These are phyloP conservation scores for Fonsecaea erecta DNA, from an alignment of 2,329 filamentous ascomycete genomes.

Conservation along the genomic window DNA sequence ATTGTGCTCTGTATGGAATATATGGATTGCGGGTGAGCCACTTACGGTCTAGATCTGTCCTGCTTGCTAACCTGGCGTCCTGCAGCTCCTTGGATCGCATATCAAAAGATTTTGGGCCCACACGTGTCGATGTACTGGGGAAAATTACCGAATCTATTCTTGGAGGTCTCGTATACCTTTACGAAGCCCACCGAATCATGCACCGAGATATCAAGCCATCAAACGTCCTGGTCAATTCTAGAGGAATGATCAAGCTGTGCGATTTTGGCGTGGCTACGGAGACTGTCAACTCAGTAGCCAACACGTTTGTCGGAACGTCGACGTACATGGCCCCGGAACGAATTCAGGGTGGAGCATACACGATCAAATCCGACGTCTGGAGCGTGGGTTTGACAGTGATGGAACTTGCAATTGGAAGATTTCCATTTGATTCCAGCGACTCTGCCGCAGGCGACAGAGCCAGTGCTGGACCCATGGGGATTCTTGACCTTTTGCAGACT, in stretches of 20 bases:
- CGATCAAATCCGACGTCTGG: conserved; percentile 98
- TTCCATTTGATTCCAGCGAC: conserved; percentile 85
- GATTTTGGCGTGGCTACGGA: conserved; percentile 99
- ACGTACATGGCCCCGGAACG: conserved; percentile 99
- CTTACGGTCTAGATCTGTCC: neutral
- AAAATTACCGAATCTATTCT: conserved; percentile 97
- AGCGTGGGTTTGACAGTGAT: conserved; percentile 94
- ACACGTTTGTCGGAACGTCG: conserved; percentile 97
- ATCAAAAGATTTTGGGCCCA: conserved; percentile 90
- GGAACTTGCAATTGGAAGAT: conserved; percentile 96
- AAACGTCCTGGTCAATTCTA: conserved; percentile 94
- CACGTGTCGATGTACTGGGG: conserved; percentile 92
- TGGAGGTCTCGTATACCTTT: conserved; percentile 91
- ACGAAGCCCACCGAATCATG: conserved; percentile 96
- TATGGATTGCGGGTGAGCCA: conserved; percentile 94
- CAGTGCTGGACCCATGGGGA: conserved; percentile 79
- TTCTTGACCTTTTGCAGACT: conserved; percentile 92
- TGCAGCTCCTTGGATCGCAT: conserved; percentile 86
- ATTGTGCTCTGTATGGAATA: conserved; percentile 99
- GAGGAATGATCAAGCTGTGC: conserved; percentile 93
- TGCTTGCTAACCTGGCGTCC: neutral
- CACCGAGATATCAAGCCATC: conserved; percentile 98
- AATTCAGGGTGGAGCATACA: conserved; percentile 96
- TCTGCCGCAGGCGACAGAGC: conserved; percentile 73
- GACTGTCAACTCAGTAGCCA: conserved; percentile 94